Evolutionary conservation across 2,329 filamentous ascomycete genomes (phyloP).

Genomic region (Metarhizium sp.): DNA sequence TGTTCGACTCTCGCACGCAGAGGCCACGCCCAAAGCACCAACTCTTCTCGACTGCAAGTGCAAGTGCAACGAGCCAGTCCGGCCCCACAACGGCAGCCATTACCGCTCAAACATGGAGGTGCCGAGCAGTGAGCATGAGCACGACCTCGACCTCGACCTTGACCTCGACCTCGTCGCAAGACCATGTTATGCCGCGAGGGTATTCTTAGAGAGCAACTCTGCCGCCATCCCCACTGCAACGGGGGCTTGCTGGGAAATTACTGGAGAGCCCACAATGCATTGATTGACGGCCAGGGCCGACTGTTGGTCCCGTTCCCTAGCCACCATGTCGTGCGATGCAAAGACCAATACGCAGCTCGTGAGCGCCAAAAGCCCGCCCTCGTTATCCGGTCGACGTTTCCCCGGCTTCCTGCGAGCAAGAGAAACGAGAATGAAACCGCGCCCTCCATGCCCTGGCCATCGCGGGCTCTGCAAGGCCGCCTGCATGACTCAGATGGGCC

Average conservation of each 20-base stretch:
- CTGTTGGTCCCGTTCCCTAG: neutral
- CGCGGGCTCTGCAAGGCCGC: neutral
- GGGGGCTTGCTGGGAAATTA: neutral
- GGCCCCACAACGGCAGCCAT: neutral
- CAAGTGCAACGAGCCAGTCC: neutral
- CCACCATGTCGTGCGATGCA: neutral
- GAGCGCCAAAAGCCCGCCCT: neutral
- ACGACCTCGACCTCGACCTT: neutral
- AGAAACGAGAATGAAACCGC: conserved; percentile 4
- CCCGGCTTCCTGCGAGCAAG: neutral
- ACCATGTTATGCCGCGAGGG: neutral
- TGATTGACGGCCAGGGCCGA: neutral
- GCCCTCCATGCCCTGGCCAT: conserved; percentile 1
- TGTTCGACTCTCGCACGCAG: neutral
- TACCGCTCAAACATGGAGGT: neutral
- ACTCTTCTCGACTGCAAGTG: neutral
- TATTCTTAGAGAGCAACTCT: neutral
- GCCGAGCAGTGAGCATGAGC: no score
- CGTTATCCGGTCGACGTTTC: neutral
- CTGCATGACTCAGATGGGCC: neutral
- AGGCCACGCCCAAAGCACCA: neutral
- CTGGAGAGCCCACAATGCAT: neutral
- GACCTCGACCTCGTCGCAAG: neutral
- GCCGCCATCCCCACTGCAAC: neutral
- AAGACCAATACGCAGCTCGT: conserved; percentile 5